phyloP scores from a whole-genome alignment of 768 basidiomycete species.

The Phlegmacium glaucopus region DNA sequence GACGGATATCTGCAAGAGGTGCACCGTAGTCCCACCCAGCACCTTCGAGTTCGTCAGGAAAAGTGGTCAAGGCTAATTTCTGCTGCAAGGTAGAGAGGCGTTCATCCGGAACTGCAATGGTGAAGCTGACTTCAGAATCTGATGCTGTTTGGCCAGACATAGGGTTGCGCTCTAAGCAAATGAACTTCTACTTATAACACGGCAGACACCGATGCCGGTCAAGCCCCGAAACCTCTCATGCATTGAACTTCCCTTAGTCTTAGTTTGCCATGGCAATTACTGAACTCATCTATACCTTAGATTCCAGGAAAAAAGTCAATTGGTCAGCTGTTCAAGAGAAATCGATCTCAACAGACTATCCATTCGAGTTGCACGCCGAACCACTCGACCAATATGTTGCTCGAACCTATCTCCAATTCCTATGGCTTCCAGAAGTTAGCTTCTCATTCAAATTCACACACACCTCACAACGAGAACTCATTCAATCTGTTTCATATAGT shows the following conservation, averaged over 20 bases:
- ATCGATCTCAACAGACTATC: conserved; percentile 51
- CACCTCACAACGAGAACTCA: neutral
- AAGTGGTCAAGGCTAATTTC: conserved; percentile 44
- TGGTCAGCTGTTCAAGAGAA: conserved; percentile 66
- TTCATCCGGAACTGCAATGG: too few relatives aligned
- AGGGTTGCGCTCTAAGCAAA: too few relatives aligned
- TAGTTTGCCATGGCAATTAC: neutral
- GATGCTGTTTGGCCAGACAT: too few relatives aligned
- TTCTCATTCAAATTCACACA: neutral
- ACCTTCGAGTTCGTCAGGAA: conserved; percentile 57
- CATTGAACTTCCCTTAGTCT: too few relatives aligned
- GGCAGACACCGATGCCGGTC: too few relatives aligned
- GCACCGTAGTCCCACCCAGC: conserved; percentile 52
- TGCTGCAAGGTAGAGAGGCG: too few relatives aligned
- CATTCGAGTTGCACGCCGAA: conserved; percentile 45
- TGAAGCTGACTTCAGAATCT: too few relatives aligned
- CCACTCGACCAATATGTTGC: conserved; percentile 54
- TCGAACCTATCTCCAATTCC: conserved; percentile 69
- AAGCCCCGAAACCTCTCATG: too few relatives aligned
- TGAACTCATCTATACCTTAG: conserved; percentile 6
- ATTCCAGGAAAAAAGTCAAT: conserved; percentile 13
- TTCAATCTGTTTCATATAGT: conserved; percentile 35
- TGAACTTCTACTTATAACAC: too few relatives aligned
- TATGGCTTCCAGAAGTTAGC: conserved; percentile 74
- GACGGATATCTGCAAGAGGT: conserved; percentile 45